These are phyloP conservation scores for Candida glaebosa DNA, from an alignment of 805 yeast species.

Conservation along the genomic window DNA sequence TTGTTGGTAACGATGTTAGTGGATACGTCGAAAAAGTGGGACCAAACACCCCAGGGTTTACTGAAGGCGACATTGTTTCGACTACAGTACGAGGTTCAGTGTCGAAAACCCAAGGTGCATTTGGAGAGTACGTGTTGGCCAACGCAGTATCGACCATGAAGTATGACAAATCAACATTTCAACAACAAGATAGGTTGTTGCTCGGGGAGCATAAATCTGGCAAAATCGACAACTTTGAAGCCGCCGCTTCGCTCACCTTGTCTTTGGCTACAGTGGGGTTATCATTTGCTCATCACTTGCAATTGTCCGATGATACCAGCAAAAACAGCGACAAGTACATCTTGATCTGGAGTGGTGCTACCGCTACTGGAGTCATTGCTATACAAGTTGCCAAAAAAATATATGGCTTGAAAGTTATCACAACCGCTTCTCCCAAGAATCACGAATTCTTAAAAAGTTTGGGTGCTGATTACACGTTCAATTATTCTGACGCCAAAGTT, in stretches of 20 bases:
- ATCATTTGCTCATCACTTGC: conserved; percentile 33
- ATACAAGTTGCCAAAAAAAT: conserved; percentile 29
- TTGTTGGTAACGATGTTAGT: conserved; percentile 59
- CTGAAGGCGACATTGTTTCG: conserved; percentile 56
- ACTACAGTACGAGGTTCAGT: conserved; percentile 55
- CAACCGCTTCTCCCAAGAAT: conserved; percentile 26
- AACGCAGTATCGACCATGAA: conserved; percentile 35
- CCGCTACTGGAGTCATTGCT: conserved; percentile 29
- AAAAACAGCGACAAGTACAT: conserved; percentile 14
- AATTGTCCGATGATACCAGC: conserved; percentile 15
- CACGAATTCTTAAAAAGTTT: conserved; percentile 19
- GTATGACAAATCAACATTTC: conserved; percentile 15
- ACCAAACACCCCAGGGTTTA: conserved; percentile 27
- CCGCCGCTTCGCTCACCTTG: conserved; percentile 58
- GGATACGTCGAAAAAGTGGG: conserved; percentile 57
- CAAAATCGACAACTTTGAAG: conserved; percentile 50
- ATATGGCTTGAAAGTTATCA: conserved; percentile 26
- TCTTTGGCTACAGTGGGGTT: conserved; percentile 50
- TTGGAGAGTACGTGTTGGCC: conserved; percentile 50
- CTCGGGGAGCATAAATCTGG: conserved; percentile 31
- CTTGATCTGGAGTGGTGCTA: conserved; percentile 38
- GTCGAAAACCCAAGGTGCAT: conserved; percentile 47
- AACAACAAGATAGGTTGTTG: conserved; percentile 8
- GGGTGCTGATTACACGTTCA: conserved; percentile 29
- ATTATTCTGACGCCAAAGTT: conserved; percentile 24